A percentile compares a stretch with the other conserved stretches of the same genome.
These are phyloP conservation scores for Potentilla sterilis DNA, from an alignment of 306 rosid genomes.

Conservation along the genomic window DNA sequence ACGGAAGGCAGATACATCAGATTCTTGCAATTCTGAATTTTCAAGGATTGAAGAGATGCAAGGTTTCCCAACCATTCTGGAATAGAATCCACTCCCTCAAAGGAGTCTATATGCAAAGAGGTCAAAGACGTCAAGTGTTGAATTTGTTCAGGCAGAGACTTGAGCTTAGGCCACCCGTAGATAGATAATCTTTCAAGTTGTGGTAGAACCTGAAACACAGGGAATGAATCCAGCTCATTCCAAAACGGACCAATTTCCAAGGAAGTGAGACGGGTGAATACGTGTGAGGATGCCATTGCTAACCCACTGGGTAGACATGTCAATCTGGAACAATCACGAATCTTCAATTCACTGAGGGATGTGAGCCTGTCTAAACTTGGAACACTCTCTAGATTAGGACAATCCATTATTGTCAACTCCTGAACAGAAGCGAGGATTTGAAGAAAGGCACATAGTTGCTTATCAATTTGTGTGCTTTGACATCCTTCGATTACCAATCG, in stretches of 20 bases:
- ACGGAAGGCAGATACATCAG: not conserved
- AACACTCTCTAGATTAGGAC: not conserved
- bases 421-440: not conserved
- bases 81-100: not conserved
- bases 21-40: not conserved
- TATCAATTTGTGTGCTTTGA: not conserved
- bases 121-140: not conserved
- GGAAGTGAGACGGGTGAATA: not conserved
- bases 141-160: not conserved
- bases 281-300: not conserved
- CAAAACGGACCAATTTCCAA: not conserved
- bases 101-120: rapidly evolving
- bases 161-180: not conserved
- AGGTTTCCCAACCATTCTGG: not conserved
- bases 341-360: not conserved
- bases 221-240: not conserved
- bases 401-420: not conserved
- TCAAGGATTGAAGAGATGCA: not conserved
- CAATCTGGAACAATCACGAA: rapidly evolving
- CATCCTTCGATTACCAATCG: not conserved
- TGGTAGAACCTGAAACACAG: not conserved
- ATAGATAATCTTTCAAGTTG: not conserved
- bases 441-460: too few relatives aligned
- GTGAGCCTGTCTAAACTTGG: not conserved
- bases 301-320: not conserved